Evolutionary conservation across 1,284 basidiomycete genomes (phyloP).

Genomic region (Tetrapyrgos nigripes): DNA sequence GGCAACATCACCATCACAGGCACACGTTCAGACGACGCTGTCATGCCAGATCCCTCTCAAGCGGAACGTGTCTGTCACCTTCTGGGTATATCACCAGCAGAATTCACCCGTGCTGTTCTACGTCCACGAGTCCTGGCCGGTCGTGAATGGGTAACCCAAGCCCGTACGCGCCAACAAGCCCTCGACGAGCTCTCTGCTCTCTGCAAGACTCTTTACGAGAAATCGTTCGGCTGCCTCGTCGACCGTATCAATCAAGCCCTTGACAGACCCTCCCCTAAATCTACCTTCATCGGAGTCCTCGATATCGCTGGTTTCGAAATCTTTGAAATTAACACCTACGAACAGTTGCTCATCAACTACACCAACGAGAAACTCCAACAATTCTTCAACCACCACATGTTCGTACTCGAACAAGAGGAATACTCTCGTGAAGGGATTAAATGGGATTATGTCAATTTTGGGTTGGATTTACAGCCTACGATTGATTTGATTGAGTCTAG

Average conservation of each 20-base stretch:
- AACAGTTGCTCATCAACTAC: conserved; percentile 99
- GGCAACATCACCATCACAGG: conserved; percentile 91
- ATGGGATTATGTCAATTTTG: conserved; percentile 99
- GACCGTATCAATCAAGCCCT: conserved; percentile 95
- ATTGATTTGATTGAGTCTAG: conserved; percentile 96
- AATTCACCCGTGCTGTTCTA: conserved; percentile 89
- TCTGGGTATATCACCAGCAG: conserved; percentile 88
- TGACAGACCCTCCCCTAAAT: conserved; percentile 91
- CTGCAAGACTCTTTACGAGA: conserved; percentile 98
- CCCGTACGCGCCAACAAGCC: conserved; percentile 91
- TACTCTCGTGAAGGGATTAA: conserved; percentile 97
- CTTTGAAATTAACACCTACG: conserved; percentile 90
- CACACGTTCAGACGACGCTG: conserved; percentile 88
- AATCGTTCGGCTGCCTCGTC: conserved; percentile 93
- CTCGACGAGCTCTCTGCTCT: conserved; percentile 92
- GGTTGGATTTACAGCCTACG: conserved; percentile 96
- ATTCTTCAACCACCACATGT: conserved; percentile 99
- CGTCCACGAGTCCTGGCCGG: conserved; percentile 93
- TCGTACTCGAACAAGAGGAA: conserved; percentile 99
- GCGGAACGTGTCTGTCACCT: conserved; percentile 94
- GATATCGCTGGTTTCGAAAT: conserved; percentile 99
- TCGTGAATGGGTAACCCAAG: conserved; percentile 96
- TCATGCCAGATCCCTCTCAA: conserved; percentile 82
- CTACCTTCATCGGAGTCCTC: conserved; percentile 97
- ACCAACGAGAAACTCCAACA: conserved; percentile 98